Base-by-base conservation (phyloP, 352 stramenopile genomes). In the Pythium vanterpoolii region DNA sequence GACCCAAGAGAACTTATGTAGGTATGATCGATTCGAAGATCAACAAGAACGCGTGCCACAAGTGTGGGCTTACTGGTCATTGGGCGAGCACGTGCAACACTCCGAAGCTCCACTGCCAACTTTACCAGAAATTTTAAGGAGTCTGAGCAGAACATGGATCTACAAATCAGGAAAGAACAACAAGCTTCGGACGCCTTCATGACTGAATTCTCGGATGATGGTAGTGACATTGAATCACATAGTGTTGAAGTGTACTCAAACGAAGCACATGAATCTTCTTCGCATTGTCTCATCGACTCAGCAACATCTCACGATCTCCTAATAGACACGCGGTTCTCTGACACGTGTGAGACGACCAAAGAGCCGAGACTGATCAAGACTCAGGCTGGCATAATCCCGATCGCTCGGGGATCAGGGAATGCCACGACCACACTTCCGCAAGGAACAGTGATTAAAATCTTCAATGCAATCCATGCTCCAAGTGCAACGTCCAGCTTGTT, bases 121-220 rank as follows among this genome's bases (percentile, higher is more conserved):
- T 64, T 14, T 58, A 47, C 38, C 57, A 64, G 14, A 34, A 51
- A 24, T 63, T 45, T 23, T 7, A 33, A 64, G 14, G 34, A 51
- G 33, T 63, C 56, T 23, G 6, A 33, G 34, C 11, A 48, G 9
- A 38, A 10, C 24, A 59, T 26, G n/a, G 31, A 30, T n/a, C n/a
- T n/a, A n/a, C n/a, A n/a, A n/a, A n/a, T n/a, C n/a, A n/a, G n/a
- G n/a, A n/a, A n/a, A n/a, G n/a, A n/a, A n/a, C n/a, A n/a, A n/a
- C n/a, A n/a, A n/a, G n/a, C n/a, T n/a, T n/a, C n/a, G n/a, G n/a
- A n/a, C n/a, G n/a, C n/a, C 5, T 60, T 65, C 31, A 65, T 65
- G 58, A 59, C 49, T 2, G 18, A 59, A 26, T 55, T 59, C 28
- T 65, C 58, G 5, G 49, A 65, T 26, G 58, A 65, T 31, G 60